Conservation (phyloP, 2,329 filamentous ascomycete genomes). For the Aureobasidium sp. region DNA sequence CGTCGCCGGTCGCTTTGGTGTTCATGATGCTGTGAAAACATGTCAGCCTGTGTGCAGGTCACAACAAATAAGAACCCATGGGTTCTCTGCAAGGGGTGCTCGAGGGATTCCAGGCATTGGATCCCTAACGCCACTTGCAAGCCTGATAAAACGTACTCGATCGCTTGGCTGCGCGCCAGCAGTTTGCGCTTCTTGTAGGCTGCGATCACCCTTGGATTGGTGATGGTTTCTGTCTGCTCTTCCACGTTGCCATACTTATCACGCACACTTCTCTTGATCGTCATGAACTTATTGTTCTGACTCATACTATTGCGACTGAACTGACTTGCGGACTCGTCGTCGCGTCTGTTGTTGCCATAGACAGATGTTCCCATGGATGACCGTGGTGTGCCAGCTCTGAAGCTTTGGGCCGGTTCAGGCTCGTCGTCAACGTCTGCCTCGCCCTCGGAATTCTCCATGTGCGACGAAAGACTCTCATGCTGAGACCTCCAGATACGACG, state of each 20-base stretch:
- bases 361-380: slow-evolving; percentile 57
- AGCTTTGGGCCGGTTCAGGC: slow-evolving; percentile 31
- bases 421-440: slow-evolving; percentile 57
- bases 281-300: slow-evolving; percentile 61
- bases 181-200: slow-evolving; percentile 78
- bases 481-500: slow-evolving; percentile 88
- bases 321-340: slow-evolving; percentile 67
- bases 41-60: slow-evolving; percentile 20
- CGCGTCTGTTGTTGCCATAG: slow-evolving; percentile 40
- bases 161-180: slow-evolving; percentile 62
- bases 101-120: neutral
- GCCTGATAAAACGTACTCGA: slow-evolving; percentile 53
- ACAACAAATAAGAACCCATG: neutral
- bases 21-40: slow-evolving; percentile 46
- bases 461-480: slow-evolving; percentile 67
- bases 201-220: slow-evolving; percentile 76
- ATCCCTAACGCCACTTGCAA: neutral
- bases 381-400: slow-evolving; percentile 53
- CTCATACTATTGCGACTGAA: slow-evolving; percentile 40
- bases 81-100: neutral
- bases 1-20: slow-evolving; percentile 58
- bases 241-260: slow-evolving; percentile 49
- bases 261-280: slow-evolving; percentile 63
- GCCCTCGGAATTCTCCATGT: slow-evolving; percentile 65
- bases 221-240: slow-evolving; percentile 21